Evolutionary conservation across 192 early-diverging fungal genomes (phyloP), one percentile per base, ranked within the genome.

Genomic region (Podochytrium sp.): DNA sequence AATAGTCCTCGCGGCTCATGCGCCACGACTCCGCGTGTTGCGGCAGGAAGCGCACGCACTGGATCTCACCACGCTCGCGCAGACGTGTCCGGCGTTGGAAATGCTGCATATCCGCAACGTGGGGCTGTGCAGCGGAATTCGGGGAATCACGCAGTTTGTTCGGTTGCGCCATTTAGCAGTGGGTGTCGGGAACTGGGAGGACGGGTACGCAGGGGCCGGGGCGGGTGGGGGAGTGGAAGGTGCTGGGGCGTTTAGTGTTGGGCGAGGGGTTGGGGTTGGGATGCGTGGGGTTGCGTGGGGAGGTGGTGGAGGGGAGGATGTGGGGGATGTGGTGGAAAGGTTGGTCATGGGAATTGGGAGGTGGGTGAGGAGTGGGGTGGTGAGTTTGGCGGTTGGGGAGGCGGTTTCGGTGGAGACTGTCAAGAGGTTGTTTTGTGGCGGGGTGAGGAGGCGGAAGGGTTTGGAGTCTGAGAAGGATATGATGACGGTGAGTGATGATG

Each of bases 41-140:
- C 69, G 69, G 0, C 69, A 71, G 40, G 69, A 71, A 39, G 10
- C 69, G 7, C 69, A 71, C 20, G 57, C 56, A 6, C 56, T 71
- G 10, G 14, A 57, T 23, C 37, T 71, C 34, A 7, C 16, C 14
- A 25, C 40, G 25, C 38, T 71, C 29, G 7, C 50, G 10, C 23
- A 32, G 27, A 52, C 66, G 27, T 66, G n/a, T 12, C 40, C 64
- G 10, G 12, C 12, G 16, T n/a, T 65, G 1, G 5, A 10, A 14
- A 69, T 51, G 7, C 51, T 69, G 29, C 66, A 69, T 30, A 30
- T 69, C 33, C 47, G 66, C n/a, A 37, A 14, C 5, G 50, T 35
- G 12, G 43, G 12, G 43, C 43, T 47, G 20, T 47, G 43, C 43
- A 47, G 20, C 43, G 12, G 20, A 47, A 10, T 47, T 47, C 47